phyloP scores from a whole-genome alignment of 257 asterid genomes.

The Dorcoceras hygrometricum region DNA sequence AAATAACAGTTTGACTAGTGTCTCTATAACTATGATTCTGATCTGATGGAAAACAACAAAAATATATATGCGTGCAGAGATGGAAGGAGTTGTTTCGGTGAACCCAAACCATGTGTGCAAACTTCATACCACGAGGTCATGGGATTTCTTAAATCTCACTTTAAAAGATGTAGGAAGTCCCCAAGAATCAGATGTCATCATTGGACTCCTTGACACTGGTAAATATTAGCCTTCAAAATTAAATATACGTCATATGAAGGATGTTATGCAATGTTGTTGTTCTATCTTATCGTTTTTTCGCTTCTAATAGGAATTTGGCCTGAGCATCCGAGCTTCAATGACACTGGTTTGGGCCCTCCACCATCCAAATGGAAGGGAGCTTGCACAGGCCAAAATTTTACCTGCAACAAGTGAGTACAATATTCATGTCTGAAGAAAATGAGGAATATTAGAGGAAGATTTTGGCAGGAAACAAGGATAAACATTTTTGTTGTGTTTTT shows the following conservation, averaged over 20 bases:
- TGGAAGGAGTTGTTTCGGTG: slow-evolving; percentile 48
- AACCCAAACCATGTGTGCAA: slow-evolving; percentile 27
- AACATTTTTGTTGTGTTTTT: background rate
- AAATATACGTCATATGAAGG: no score
- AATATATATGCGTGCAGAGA: slow-evolving; percentile 24
- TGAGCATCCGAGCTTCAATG: slow-evolving; percentile 61
- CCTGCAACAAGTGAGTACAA: slow-evolving; percentile 57
- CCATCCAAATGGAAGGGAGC: slow-evolving; percentile 59
- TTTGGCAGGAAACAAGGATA: background rate
- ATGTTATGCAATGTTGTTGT: no score
- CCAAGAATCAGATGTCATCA: slow-evolving; percentile 32
- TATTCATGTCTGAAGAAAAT: background rate
- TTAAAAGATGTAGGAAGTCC: slow-evolving; percentile 22
- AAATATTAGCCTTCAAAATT: background rate
- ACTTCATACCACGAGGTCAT: slow-evolving; percentile 41
- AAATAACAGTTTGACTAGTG: background rate
- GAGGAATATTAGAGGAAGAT: no score
- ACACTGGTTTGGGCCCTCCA: slow-evolving; percentile 41
- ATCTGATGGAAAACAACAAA: background rate
- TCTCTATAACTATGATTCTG: background rate
- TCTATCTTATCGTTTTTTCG: background rate
- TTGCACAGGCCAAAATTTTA: slow-evolving; percentile 48
- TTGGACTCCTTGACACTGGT: slow-evolving; percentile 42
- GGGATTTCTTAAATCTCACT: slow-evolving; percentile 36
- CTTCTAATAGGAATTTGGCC: slow-evolving; percentile 53